A percentile compares a stretch with the other conserved stretches of the same genome.
phyloP scores from a whole-genome alignment of 495 filamentous ascomycete species.

The Xylaria grammica region DNA sequence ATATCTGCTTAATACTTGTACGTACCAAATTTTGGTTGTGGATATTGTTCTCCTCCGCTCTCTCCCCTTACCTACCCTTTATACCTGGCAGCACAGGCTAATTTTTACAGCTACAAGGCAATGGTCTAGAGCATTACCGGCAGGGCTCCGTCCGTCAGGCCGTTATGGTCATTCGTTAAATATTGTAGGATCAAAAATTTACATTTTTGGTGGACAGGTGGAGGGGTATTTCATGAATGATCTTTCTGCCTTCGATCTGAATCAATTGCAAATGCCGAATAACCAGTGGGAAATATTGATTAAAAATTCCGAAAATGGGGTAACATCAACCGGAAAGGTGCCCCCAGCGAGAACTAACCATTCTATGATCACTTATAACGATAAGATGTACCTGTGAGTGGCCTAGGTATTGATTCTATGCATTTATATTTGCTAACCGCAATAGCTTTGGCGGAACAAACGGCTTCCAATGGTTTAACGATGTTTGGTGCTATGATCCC shows the following conservation, averaged over 20 bases:
- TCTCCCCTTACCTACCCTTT: background rate
- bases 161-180: slow-evolving; percentile 97
- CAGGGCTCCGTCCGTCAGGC: slow-evolving; percentile 80
- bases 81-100: slow-evolving; percentile 19
- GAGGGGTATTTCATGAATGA: slow-evolving; percentile 99
- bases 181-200: slow-evolving; percentile 94
- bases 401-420: background rate
- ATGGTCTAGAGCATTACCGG: slow-evolving; percentile 92
- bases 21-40: slow-evolving; percentile 34
- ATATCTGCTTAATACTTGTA: slow-evolving; percentile 97
- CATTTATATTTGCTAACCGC: slow-evolving; percentile 30
- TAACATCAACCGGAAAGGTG: slow-evolving; percentile 65
- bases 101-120: slow-evolving; percentile 80
- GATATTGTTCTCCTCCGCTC: background rate
- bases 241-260: slow-evolving; percentile 94
- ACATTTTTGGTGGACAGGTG: slow-evolving; percentile 96
- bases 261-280: slow-evolving; percentile 82
- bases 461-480: slow-evolving; percentile 94
- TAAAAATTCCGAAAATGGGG: slow-evolving; percentile 72
- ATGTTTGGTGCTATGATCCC: slow-evolving; percentile 96
- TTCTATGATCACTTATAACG: slow-evolving; percentile 86
- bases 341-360: slow-evolving; percentile 97
- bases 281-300: slow-evolving; percentile 95
- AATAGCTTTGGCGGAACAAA: slow-evolving; percentile 94
- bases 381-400: slow-evolving; percentile 90